These are phyloP conservation scores for Ehretia macrophylla DNA, from an alignment of 257 asterid genomes.

Conservation along the genomic window DNA sequence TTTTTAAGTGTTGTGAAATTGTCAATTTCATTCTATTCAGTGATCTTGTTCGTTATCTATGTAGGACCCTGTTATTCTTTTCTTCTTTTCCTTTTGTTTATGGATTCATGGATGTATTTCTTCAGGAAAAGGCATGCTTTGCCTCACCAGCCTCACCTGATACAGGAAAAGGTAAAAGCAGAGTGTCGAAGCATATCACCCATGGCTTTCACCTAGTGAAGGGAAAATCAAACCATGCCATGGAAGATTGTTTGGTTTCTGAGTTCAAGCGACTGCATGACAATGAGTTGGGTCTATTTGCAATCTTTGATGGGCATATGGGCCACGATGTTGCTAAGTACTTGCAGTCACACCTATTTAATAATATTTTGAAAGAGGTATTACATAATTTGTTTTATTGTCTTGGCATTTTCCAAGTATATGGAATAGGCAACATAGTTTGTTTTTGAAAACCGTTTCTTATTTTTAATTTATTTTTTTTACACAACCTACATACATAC, in stretches of 20 bases:
- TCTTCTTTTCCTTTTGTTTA: not conserved
- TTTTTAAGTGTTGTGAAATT: too few species aligned
- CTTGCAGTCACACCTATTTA: conserved; percentile 61
- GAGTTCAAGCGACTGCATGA: conserved; percentile 46
- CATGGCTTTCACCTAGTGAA: conserved; percentile 70
- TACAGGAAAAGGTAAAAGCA: conserved; percentile 48
- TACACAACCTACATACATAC: too few species aligned
- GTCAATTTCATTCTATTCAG: too few species aligned
- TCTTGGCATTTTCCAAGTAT: not conserved
- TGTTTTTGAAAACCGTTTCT: too few species aligned
- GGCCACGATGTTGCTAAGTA: conserved; percentile 78
- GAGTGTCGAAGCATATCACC: conserved; percentile 39
- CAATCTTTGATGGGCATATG: conserved; percentile 92
- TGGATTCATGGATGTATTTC: not conserved
- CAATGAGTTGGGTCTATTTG: conserved; percentile 77
- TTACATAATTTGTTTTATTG: not conserved
- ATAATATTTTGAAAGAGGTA: conserved; percentile 73
- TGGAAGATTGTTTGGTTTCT: conserved; percentile 89
- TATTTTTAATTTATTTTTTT: too few species aligned
- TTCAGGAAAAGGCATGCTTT: conserved; percentile 80
- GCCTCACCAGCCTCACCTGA: conserved; percentile 59
- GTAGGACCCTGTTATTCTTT: too few species aligned
- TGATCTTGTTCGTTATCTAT: too few species aligned
- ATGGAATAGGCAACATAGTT: too few species aligned
- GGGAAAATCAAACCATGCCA: conserved; percentile 73